Base-by-base conservation (phyloP, 306 rosid genomes). In the Malus asiatica region DNA sequence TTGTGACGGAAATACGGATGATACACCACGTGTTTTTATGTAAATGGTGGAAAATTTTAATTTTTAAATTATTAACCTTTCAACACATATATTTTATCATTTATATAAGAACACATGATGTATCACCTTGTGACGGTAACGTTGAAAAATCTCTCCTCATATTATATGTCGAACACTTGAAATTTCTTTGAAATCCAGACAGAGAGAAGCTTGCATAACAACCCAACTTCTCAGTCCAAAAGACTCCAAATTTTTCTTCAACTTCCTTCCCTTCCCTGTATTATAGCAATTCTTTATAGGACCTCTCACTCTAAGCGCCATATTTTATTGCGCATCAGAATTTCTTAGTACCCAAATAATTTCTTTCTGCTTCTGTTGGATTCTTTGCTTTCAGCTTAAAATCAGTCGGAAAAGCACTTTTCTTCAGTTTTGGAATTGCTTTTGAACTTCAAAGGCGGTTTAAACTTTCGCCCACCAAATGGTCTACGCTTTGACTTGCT, bases 401-500 rank as follows among this genome's bases (percentile, higher is more conserved):
- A 23, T 46, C 14, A 30, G 33, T 53, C 42, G 14, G 29, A 25
- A 20, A 18, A 9, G 6, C n/a, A n/a, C 40, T 5, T 45, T 30
- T 57, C 22, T 33, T 33, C 57, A 7, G 12, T 30, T 67, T 68
- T 9, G 52, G 7, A 23, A 19, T 16, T 30, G 23, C 20, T 48
- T 61, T 61, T 4, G 70, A 22, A 20, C 18, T 66, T 35, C 3
- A 52, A 52, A 61, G 64, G 62, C 14, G 29, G 62, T 25, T 35
- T 46, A 25, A 45, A 61, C 71, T 71, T 70, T 52, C 35, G 52
- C 55, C 33, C 66, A 78, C 72, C 81, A 33, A 71, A 66, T 60
- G 71, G 60, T 78, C 78, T 4, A 61, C 27, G 70, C 29, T 78
- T 78, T 65, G 78, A 79, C 73, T 72, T 25, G 38, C 75, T 30